Percentiles rank a stretch among this genome's conserved stretches.
These are phyloP conservation scores for Hyaloscypha hepaticicola DNA, from an alignment of 495 filamentous ascomycete genomes.

Conservation along the genomic window DNA sequence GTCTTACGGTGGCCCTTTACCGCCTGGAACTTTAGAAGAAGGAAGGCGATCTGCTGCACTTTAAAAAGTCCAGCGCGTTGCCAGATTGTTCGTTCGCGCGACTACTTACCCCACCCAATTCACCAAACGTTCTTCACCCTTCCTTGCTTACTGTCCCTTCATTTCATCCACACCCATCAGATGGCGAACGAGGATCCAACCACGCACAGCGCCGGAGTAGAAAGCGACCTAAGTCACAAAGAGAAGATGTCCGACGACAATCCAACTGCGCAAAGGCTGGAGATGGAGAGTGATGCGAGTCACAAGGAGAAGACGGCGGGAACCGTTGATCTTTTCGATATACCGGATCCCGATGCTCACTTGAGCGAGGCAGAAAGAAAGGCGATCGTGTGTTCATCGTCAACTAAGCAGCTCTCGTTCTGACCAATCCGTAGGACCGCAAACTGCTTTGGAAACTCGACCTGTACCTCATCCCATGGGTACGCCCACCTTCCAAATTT, in stretches of 20 bases:
- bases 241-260: not conserved
- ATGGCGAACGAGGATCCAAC: too few species aligned
- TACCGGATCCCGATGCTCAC: slow-evolving; percentile 18
- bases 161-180: too few species aligned
- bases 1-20: too few species aligned
- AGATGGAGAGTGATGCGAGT: slow-evolving; percentile 4
- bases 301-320: slow-evolving; percentile 10
- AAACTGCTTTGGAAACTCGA: slow-evolving; percentile 68
- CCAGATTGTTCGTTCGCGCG: too few species aligned
- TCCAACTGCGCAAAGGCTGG: not conserved
- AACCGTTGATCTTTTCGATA: not conserved
- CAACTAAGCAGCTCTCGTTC: not conserved
- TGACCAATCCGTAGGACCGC: slow-evolving; percentile 9
- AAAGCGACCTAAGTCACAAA: not conserved
- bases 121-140: too few species aligned
- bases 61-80: too few species aligned
- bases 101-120: too few species aligned
- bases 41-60: too few species aligned
- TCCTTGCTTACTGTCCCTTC: too few species aligned
- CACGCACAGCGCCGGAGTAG: too few species aligned
- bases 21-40: too few species aligned
- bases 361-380: slow-evolving; percentile 14
- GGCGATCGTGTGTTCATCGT: slow-evolving; percentile 14
- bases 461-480: slow-evolving; percentile 69
- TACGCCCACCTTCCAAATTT: slow-evolving; percentile 27